Evolutionary conservation across 2,329 filamentous ascomycete species (phyloP).

Genomic region (Xylariaceae sp.): DNA sequence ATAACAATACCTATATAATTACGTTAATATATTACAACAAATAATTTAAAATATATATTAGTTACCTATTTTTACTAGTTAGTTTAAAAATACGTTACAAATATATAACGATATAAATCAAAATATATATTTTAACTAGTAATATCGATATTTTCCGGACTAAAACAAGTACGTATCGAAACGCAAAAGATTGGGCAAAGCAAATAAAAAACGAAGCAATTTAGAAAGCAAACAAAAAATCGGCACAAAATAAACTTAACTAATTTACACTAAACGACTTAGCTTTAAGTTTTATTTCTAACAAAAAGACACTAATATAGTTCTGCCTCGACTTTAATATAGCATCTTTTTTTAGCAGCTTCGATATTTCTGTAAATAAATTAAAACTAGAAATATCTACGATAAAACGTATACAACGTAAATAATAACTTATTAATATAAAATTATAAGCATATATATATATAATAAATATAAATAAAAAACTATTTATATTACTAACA

Average conservation of each 20-base stretch:
- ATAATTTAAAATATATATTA: conserved; percentile 36
- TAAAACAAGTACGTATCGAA: conserved; percentile 37
- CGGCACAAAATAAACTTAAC: not conserved
- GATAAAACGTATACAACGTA: not conserved
- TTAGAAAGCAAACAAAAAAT: conserved; percentile 23
- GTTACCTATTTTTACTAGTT: conserved; percentile 33
- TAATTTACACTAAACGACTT: not conserved
- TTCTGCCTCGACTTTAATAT: not conserved
- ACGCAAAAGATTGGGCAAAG: conserved; percentile 36
- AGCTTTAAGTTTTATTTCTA: not conserved
- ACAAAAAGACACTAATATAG: not conserved
- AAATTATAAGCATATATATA: too few relatives aligned
- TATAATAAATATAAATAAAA: too few relatives aligned
- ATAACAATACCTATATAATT: not conserved
- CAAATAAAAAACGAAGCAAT: conserved; percentile 36
- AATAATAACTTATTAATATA: too few relatives aligned
- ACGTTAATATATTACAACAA: conserved; percentile 34
- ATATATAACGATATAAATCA: conserved; percentile 40
- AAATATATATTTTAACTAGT: conserved; percentile 26
- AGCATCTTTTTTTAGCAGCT: not conserved
- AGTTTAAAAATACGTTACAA: conserved; percentile 29
- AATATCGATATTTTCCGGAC: conserved; percentile 29
- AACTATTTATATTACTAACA: too few relatives aligned
- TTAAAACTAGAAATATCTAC: not conserved
- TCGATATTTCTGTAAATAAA: not conserved